Evolutionary conservation across 805 yeast genomes (phyloP).

Genomic region (Kuraishia cidri): DNA sequence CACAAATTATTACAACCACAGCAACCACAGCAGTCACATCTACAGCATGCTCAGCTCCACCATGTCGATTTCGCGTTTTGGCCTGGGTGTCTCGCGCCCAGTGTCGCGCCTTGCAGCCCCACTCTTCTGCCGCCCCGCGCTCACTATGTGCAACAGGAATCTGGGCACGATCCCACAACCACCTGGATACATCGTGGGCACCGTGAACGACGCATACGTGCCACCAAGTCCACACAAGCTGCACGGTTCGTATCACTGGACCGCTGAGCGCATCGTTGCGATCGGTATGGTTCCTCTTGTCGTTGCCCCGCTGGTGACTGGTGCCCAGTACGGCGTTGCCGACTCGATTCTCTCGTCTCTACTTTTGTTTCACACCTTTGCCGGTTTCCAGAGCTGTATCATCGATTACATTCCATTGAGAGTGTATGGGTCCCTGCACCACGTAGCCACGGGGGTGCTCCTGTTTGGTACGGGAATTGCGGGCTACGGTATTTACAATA

Average conservation of each 20-base stretch:
- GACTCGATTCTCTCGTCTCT: conserved; percentile 19
- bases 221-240: conserved; percentile 44
- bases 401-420: conserved; percentile 71
- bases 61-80: too few species aligned
- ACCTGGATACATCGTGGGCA: conserved; percentile 64
- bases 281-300: conserved; percentile 56
- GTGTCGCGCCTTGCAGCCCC: too few species aligned
- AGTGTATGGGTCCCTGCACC: conserved; percentile 61
- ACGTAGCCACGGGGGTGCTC: conserved; percentile 48
- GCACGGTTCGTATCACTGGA: conserved; percentile 73
- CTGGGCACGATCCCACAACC: conserved; percentile 33
- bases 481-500: conserved; percentile 60
- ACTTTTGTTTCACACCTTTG: conserved; percentile 54
- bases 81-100: too few species aligned
- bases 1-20: too few species aligned
- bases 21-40: too few species aligned
- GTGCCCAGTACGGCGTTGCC: conserved; percentile 32
- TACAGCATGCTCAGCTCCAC: too few species aligned
- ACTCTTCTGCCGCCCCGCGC: too few species aligned
- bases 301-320: conserved; percentile 50
- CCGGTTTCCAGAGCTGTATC: conserved; percentile 72
- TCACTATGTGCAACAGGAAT: too few species aligned
- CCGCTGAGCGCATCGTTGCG: conserved; percentile 54
- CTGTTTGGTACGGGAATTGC: conserved; percentile 56
- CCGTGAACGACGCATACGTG: conserved; percentile 64